Percentiles rank a stretch among this genome's conserved stretches.
Conservation (phyloP, 257 asterid species). For the Fraxinus pennsylvanica region DNA sequence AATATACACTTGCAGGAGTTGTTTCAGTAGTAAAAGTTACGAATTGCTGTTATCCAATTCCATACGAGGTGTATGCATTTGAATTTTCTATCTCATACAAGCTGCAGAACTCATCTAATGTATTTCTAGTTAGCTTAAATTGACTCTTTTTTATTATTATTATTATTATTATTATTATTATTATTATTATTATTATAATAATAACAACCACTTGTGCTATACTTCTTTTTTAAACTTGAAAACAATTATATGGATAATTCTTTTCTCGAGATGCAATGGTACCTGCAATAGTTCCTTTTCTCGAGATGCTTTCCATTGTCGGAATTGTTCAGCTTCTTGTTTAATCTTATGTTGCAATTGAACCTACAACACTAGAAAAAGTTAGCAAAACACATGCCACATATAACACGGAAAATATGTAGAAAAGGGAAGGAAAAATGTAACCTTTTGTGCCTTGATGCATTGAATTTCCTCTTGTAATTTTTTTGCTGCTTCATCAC, state of each 20-base stretch:
- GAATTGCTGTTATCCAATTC: not conserved
- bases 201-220: not conserved
- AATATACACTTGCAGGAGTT: not conserved
- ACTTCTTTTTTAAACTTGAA: not conserved
- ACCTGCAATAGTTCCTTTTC: slow-evolving; percentile 97
- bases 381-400: slow-evolving; percentile 27
- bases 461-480: slow-evolving; percentile 60
- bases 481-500: slow-evolving; percentile 60
- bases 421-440: slow-evolving; percentile 18
- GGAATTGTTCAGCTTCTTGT: slow-evolving; percentile 97
- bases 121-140: not conserved
- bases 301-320: slow-evolving; percentile 97
- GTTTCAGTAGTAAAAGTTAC: not conserved
- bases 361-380: slow-evolving; percentile 54
- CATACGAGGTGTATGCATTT: not conserved
- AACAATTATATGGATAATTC: slow-evolving; percentile 25
- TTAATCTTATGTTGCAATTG: slow-evolving; percentile 94
- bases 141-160: not conserved
- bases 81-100: not conserved
- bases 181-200: not conserved
- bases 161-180: not conserved
- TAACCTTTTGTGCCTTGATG: slow-evolving; percentile 66
- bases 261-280: slow-evolving; percentile 47
- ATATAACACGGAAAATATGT: not conserved
- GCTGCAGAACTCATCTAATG: not conserved